Percentiles rank a stretch among this genome's conserved stretches.
Evolutionary conservation across 2,329 filamentous ascomycete species (phyloP).

Genomic region (Erysiphe pulchra): DNA sequence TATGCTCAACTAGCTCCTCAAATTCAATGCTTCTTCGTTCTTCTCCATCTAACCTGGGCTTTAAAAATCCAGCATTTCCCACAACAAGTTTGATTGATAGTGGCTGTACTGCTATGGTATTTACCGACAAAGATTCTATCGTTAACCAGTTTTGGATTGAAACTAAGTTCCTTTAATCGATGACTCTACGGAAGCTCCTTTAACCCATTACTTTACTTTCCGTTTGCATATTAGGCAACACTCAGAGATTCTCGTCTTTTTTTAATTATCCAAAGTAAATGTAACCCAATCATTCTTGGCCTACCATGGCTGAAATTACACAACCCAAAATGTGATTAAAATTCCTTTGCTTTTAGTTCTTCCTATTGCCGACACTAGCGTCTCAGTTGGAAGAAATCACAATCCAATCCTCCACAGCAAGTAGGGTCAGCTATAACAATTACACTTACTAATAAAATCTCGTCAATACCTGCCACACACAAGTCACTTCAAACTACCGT

Average conservation of each 20-base stretch:
- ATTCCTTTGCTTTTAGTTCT: background rate
- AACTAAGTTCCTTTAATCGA: background rate
- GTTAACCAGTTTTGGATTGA: background rate
- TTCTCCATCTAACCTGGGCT: background rate
- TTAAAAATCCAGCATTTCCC: background rate
- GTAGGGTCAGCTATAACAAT: background rate
- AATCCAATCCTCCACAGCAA: background rate
- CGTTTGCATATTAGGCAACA: background rate
- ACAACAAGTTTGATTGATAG: constrained; percentile 1
- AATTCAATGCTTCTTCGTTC: background rate
- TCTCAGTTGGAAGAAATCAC: background rate
- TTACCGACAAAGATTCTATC: background rate
- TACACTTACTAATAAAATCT: background rate
- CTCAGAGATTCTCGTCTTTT: background rate
- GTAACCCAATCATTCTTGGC: background rate
- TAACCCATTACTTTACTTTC: background rate
- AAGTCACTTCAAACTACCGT: too few relatives aligned
- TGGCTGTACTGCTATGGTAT: background rate
- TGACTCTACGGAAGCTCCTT: background rate
- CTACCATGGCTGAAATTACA: background rate
- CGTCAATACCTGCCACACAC: background rate
- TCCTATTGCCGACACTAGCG: background rate
- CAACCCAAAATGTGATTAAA: background rate
- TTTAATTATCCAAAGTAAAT: background rate
- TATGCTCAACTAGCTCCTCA: background rate